phyloP scores from a whole-genome alignment of 352 stramenopile species.

The Albugo laibachii region DNA sequence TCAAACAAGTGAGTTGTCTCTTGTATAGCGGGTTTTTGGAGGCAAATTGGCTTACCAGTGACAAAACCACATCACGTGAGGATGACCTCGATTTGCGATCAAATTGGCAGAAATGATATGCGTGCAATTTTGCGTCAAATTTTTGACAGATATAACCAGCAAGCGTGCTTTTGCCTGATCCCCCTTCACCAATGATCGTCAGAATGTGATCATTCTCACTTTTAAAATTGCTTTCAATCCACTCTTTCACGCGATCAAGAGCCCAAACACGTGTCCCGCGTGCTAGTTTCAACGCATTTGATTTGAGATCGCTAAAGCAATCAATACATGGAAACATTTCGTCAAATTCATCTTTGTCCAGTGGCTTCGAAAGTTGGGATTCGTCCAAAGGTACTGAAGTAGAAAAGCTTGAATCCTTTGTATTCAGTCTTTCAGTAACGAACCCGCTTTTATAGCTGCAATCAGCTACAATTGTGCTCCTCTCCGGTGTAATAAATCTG shows the following conservation, averaged over 20 bases:
- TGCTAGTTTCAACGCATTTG: constrained; percentile 19
- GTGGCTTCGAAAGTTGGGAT: constrained; percentile 34
- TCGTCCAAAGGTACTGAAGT: constrained; percentile 46
- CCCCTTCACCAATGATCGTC: constrained; percentile 43
- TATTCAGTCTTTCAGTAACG: neutral
- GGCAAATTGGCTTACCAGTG: constrained; percentile 65
- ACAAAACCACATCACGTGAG: constrained; percentile 52
- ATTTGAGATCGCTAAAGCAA: constrained; percentile 22
- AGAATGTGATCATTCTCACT: constrained; percentile 30
- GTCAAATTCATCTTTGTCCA: constrained; percentile 49
- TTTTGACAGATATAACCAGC: constrained; percentile 26
- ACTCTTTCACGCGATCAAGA: constrained; percentile 44
- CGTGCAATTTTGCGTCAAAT: constrained; percentile 33
- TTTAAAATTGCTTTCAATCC: constrained; percentile 53
- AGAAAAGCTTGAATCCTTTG: constrained; percentile 15
- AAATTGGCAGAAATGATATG: constrained; percentile 54
- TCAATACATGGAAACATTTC: constrained; percentile 72
- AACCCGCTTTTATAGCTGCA: neutral
- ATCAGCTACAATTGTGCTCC: no score
- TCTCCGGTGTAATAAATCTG: neutral
- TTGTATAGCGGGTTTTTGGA: constrained; percentile 46
- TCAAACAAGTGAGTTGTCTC: constrained; percentile 59
- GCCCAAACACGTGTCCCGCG: constrained; percentile 39
- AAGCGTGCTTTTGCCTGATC: constrained; percentile 49
- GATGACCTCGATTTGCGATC: constrained; percentile 52